Base-by-base conservation (phyloP, 1,284 basidiomycete genomes). In the Sanghuangporus sanghuang region DNA sequence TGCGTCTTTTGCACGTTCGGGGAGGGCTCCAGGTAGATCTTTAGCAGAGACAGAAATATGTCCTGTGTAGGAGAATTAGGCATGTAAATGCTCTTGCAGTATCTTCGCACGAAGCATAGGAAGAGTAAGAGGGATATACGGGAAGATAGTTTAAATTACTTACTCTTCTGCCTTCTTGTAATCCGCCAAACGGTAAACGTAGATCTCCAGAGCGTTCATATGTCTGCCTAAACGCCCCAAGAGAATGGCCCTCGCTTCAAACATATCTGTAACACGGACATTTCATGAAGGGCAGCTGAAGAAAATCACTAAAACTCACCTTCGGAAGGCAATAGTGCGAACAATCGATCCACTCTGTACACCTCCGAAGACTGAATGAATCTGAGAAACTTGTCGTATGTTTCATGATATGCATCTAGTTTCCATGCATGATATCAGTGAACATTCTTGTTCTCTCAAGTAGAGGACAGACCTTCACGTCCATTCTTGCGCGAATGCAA, bases 211-310 rank as follows among this genome's bases (percentile, higher is more conserved):
- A 0, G 96, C 96, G 65, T 90, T 92, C 69, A 96, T 93, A 70
- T 99, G 95, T 64, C 93, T 87, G 0, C 93, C 94, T 65, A 98
- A 81, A 21, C 92, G 84, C 2, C 96, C 97, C 3, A 98, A 79
- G 3, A 99, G 80, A 62, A 96, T 85, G 0, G 97, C 96, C 44
- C 95, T 86, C 1, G 93, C 93, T 72, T 96, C 92, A 64, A 85
- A 92, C 57, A 95, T 79, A 68, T 93, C 93, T 90, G 38, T 55
- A 70, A 4, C 46, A 11, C 46, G 50, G 59, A 12, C 16, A 32
- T 46, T 7, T 67, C 2, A 48, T 61, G 27, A 42, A 53, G 48
- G 5, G 27, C 53, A 36, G 32, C 23, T 35, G 21, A 46, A 39
- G 40, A 27, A 14, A 35, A 11, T n/a, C 44, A 35, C 36, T 46